phyloP scores from a whole-genome alignment of 2,329 filamentous ascomycete species.

The Phialophora verrucosa region DNA sequence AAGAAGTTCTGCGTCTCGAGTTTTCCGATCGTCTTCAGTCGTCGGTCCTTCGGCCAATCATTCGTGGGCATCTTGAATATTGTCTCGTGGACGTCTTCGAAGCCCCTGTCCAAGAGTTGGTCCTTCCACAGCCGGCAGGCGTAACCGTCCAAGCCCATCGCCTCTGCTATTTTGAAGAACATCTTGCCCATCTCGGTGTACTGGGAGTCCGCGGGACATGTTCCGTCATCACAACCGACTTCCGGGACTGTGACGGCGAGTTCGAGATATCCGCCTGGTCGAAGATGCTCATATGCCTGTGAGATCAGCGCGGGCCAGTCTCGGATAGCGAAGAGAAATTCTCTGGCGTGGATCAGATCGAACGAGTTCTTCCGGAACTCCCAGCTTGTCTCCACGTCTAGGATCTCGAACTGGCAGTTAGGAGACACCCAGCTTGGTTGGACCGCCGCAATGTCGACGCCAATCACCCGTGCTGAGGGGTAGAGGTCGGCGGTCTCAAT shows the following conservation, averaged over 20 bases:
- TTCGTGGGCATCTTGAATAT: constrained; percentile 41
- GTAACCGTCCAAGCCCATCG: constrained; percentile 22
- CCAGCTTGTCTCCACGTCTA: constrained; percentile 41
- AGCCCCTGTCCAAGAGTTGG: constrained; percentile 34
- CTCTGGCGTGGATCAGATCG: constrained; percentile 41
- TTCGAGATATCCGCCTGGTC: constrained; percentile 48
- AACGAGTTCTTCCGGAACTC: constrained; percentile 43
- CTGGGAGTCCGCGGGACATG: constrained; percentile 30
- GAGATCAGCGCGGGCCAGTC: constrained; percentile 46
- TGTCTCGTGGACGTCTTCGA: constrained; percentile 41
- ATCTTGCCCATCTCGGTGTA: constrained; percentile 38
- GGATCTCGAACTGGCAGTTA: constrained; percentile 44
- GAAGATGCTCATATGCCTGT: constrained; percentile 27
- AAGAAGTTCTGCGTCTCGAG: constrained; percentile 41
- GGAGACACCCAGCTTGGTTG: constrained; percentile 37
- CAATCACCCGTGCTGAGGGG: constrained; percentile 23
- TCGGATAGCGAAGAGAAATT: constrained; percentile 47
- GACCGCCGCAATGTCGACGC: constrained; percentile 38
- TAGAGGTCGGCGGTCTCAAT: constrained; percentile 40
- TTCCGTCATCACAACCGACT: constrained; percentile 30
- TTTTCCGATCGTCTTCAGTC: constrained; percentile 48
- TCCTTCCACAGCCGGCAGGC: constrained; percentile 37
- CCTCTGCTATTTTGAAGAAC: constrained; percentile 28
- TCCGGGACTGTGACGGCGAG: constrained; percentile 38
- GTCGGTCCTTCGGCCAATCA: constrained; percentile 42